phyloP scores from a whole-genome alignment of 2,329 filamentous ascomycete species.

The Trichoderma semiorbis region DNA sequence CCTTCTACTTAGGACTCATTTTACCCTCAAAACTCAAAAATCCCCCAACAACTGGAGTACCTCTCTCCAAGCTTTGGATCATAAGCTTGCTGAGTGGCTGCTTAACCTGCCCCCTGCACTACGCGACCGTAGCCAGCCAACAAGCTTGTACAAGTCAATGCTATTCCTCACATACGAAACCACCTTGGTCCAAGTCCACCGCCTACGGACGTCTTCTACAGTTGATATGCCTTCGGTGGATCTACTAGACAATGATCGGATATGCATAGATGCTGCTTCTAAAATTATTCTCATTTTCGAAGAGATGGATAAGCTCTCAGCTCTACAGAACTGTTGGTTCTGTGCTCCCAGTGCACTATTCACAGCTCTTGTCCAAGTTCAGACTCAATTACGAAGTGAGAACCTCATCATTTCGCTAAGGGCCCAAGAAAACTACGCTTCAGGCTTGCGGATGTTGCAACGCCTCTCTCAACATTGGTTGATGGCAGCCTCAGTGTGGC shows the following conservation, averaged over 20 bases:
- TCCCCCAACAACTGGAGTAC: neutral
- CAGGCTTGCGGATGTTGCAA: neutral
- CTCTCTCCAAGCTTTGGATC: neutral
- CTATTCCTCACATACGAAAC: neutral
- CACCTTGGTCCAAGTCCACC: neutral
- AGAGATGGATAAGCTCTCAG: neutral
- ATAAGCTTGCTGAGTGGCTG: neutral
- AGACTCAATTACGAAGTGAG: neutral
- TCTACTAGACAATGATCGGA: neutral
- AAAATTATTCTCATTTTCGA: neutral
- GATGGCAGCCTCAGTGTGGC: neutral
- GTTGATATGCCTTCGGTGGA: neutral
- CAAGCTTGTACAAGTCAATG: neutral
- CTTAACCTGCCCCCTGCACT: neutral
- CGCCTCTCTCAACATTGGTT: neutral
- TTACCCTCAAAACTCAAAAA: neutral
- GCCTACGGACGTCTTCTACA: neutral
- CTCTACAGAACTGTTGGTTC: neutral
- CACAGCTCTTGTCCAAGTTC: neutral
- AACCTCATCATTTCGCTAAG: neutral
- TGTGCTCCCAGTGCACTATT: neutral
- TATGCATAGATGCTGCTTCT: neutral
- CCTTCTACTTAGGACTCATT: neutral
- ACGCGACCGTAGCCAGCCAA: neutral
- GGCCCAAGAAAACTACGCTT: neutral